These are phyloP conservation scores for Entomortierella chlamydospora DNA, from an alignment of 192 early-diverging fungal genomes.

Conservation along the genomic window DNA sequence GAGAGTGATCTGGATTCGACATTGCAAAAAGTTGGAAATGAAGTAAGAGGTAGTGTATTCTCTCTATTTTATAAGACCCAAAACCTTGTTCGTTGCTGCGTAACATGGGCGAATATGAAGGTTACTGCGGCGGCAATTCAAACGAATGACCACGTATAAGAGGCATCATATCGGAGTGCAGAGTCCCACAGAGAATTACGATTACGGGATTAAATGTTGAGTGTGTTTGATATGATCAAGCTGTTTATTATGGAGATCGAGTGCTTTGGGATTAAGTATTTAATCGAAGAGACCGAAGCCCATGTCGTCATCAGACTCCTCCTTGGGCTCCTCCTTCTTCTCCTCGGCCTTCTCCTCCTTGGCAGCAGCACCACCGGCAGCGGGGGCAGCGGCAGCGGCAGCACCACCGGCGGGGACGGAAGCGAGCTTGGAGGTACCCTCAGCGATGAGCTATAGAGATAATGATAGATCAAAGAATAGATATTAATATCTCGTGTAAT, in stretches of 20 bases:
- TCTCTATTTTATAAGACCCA: neutral
- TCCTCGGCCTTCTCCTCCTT: constrained; percentile 67
- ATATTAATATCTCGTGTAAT: too few relatives aligned
- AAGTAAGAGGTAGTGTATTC: neutral
- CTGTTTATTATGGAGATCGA: constrained; percentile 20
- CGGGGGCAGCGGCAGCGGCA: constrained; percentile 66
- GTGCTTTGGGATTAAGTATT: constrained; percentile 39
- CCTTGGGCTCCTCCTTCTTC: constrained; percentile 91
- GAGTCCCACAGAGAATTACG: too few relatives aligned
- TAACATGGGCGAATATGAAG: neutral
- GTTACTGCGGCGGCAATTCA: neutral
- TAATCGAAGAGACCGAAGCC: constrained; percentile 99
- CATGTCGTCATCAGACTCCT: constrained; percentile 93
- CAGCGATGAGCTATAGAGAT: constrained; percentile 87
- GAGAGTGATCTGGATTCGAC: constrained; percentile 2
- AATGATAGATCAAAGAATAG: neutral
- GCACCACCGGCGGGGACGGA: constrained; percentile 95
- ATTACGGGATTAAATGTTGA: too few relatives aligned
- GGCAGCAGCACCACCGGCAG: constrained; percentile 65
- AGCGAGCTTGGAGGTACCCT: constrained; percentile 92
- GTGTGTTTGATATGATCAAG: constrained; percentile 21
- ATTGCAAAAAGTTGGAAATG: neutral
- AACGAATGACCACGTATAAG: neutral
- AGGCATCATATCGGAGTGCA: neutral
- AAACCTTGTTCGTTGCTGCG: constrained; percentile 10